Conservation (phyloP, 2,329 filamentous ascomycete species). For the Verticillium isaacii region DNA sequence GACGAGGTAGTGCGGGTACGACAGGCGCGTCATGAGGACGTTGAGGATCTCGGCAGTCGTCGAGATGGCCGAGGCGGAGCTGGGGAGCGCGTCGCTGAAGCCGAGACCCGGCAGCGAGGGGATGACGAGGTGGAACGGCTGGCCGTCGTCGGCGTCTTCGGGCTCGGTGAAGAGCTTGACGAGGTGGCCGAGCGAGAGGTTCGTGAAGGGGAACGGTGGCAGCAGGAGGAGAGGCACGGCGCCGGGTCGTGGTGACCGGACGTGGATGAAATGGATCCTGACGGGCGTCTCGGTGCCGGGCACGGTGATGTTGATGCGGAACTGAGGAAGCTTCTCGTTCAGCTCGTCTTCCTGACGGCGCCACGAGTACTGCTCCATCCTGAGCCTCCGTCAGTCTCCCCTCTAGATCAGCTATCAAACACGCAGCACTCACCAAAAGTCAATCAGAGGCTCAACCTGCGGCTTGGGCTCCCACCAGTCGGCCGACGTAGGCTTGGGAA, state of each 20-base stretch:
- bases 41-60: conserved; percentile 53
- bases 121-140: conserved; percentile 62
- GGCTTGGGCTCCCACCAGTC: conserved; percentile 58
- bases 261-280: conserved; percentile 62
- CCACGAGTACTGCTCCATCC: conserved; percentile 65
- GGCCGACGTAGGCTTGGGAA: conserved; percentile 37
- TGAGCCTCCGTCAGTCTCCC: conserved; percentile 19
- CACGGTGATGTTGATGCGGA: conserved; percentile 48
- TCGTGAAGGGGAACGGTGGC: conserved; percentile 62
- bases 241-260: conserved; percentile 43
- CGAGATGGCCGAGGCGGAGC: conserved; percentile 41
- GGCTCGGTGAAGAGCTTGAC: conserved; percentile 51
- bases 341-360: conserved; percentile 51
- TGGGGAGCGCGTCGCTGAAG: conserved; percentile 58
- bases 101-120: conserved; percentile 63
- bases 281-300: conserved; percentile 35
- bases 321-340: conserved; percentile 59
- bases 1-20: conserved; percentile 54
- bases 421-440: conserved; percentile 50
- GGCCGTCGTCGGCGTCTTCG: conserved; percentile 33
- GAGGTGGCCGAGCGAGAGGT: conserved; percentile 54
- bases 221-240: conserved; percentile 61
- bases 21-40: conserved; percentile 54
- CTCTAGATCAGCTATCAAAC: neutral
- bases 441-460: conserved; percentile 58